phyloP scores from a whole-genome alignment of 1,139 yeast genomes.

The Suhomyces atakaporum region DNA sequence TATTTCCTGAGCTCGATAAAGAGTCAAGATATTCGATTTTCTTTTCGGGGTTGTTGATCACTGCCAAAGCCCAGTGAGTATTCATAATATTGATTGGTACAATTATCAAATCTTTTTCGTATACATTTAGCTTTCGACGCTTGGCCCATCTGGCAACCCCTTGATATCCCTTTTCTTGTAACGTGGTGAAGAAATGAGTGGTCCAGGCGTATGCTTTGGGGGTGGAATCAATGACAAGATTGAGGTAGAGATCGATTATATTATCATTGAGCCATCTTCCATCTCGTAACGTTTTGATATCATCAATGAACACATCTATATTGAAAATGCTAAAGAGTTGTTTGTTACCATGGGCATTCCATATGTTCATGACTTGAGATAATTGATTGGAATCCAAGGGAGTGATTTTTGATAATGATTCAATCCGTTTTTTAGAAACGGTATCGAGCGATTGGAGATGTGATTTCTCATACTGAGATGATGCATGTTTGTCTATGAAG shows the following conservation, averaged over 20 bases:
- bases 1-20: slow-evolving; percentile 53
- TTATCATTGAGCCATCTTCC: slow-evolving; percentile 89
- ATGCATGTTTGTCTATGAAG: slow-evolving; percentile 14
- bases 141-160: slow-evolving; percentile 92
- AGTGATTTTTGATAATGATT: slow-evolving; percentile 12
- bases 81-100: slow-evolving; percentile 83
- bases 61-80: slow-evolving; percentile 93
- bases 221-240: slow-evolving; percentile 47
- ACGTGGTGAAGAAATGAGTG: slow-evolving; percentile 80
- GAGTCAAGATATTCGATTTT: slow-evolving; percentile 80
- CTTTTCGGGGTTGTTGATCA: slow-evolving; percentile 61
- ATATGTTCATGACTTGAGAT: slow-evolving; percentile 23
- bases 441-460: slow-evolving; percentile 11
- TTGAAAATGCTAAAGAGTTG: slow-evolving; percentile 32
- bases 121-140: slow-evolving; percentile 71
- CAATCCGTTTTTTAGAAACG: slow-evolving; percentile 11
- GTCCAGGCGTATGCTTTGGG: slow-evolving; percentile 69
- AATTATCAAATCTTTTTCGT: slow-evolving; percentile 62
- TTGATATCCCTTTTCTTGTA: slow-evolving; percentile 69
- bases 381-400: slow-evolving; percentile 18
- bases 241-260: slow-evolving; percentile 79
- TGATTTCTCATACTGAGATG: slow-evolving; percentile 12
- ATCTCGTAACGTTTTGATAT: slow-evolving; percentile 69
- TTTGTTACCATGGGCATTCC: slow-evolving; percentile 24
- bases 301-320: slow-evolving; percentile 66